Conservation (phyloP, 2,329 filamentous ascomycete species). For the Hymenoscyphus salicellus region DNA sequence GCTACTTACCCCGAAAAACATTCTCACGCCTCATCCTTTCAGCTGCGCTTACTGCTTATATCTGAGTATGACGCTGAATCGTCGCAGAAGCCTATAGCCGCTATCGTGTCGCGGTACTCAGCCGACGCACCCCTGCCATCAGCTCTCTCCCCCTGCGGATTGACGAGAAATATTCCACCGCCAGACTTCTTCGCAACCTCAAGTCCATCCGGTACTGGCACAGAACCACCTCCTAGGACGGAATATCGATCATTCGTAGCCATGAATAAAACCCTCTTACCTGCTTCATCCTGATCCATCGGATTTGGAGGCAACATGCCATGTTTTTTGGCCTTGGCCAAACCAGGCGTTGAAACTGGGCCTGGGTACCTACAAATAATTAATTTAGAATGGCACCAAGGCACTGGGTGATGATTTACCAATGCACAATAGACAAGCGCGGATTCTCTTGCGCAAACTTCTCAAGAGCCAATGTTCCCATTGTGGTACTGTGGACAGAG, state of each 20-base stretch:
- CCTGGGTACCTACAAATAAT: neutral
- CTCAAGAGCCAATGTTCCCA: constrained; percentile 47
- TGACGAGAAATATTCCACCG: constrained; percentile 38
- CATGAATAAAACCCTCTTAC: constrained; percentile 36
- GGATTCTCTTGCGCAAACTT: constrained; percentile 44
- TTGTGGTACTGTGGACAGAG: constrained; percentile 45
- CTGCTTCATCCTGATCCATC: constrained; percentile 30
- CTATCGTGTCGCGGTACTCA: too few species aligned
- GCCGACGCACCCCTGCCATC: constrained; percentile 14
- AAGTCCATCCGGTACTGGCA: constrained; percentile 22
- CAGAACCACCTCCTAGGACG: constrained; percentile 8
- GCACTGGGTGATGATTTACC: constrained; percentile 35
- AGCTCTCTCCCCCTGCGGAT: constrained; percentile 32
- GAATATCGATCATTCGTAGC: constrained; percentile 36
- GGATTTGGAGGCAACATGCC: constrained; percentile 5
- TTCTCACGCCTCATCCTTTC: too few species aligned
- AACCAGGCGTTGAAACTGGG: constrained; percentile 4
- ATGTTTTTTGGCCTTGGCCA: constrained; percentile 6
- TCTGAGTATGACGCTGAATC: too few species aligned
- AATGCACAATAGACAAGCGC: constrained; percentile 37
- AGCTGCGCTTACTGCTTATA: too few species aligned
- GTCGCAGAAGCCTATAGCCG: too few species aligned
- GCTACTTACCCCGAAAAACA: too few species aligned
- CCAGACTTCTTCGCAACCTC: constrained; percentile 33
- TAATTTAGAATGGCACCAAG: constrained; percentile 32